Base-by-base conservation (phyloP, 257 asterid genomes). In the Primulina eburnea region DNA sequence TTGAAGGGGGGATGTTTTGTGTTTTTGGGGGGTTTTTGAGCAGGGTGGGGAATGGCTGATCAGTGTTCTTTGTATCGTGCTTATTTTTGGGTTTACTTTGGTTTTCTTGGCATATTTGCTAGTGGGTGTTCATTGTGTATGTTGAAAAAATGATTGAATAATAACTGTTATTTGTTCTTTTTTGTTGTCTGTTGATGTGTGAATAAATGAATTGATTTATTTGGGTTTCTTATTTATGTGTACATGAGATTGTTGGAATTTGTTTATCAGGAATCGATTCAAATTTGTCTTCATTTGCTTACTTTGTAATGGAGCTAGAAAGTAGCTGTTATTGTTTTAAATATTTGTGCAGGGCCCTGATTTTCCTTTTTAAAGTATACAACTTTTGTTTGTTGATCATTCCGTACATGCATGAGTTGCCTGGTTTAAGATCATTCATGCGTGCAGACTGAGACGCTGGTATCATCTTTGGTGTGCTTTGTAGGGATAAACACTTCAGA, bases 401-500 rank as follows among this genome's bases (percentile, higher is more conserved):
- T 43, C 6, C 55, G 12, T 12, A 43, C 55, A 43, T 43, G 55
- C 55, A 43, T 43, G 55, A 43, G 6, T 43, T 43, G 55, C n/a
- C 18, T 10, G 55, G 55, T 43, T 43, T 43, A 4, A 43, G 55
- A 43, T 12, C 18, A 43, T 43, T 43, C 7, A 14, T 14, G 55
- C 18, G 18, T 43, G n/a, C 55, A 43, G 6, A 62, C 78, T 68
- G 71, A 59, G 65, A 66, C 30, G 16, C 16, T 70, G 50, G 57
- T 10, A 8, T 73, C 64, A 40, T 56, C 68, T 76, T 69, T 68
- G 64, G 20, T 50, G 57, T 17, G 4, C 21, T 64, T 53, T 78
- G 74, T 79, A 91, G 99, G 99, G 99, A 86, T 90, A 81, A 88
- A 84, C 68, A 81, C 92, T 70, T 86, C 97, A 4, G 87, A 84